phyloP scores from a whole-genome alignment of 345 rosid genomes.

The Aethionema arabicum region DNA sequence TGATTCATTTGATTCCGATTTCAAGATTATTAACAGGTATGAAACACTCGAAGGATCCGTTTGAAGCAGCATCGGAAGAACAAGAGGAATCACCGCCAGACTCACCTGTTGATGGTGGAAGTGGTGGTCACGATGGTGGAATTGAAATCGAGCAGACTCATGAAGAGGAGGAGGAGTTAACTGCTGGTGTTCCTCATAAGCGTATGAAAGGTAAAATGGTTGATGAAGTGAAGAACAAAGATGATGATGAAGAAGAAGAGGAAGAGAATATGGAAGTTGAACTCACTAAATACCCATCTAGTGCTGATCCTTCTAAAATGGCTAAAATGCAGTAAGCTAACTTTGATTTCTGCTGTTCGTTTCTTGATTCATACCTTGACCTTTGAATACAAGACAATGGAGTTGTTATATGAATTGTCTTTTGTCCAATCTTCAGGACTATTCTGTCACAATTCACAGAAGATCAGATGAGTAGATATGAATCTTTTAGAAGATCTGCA shows the following conservation, averaged over 20 bases:
- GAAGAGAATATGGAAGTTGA: constrained; percentile 94
- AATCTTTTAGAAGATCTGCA: constrained; percentile 93
- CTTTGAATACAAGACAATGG: not conserved
- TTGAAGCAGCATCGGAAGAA: constrained; percentile 86
- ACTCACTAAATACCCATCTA: constrained; percentile 65
- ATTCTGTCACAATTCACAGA: constrained; percentile 80
- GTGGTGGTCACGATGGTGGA: constrained; percentile 28
- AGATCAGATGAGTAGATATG: constrained; percentile 85
- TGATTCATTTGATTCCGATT: too few relatives aligned
- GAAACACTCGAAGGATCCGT: constrained; percentile 90
- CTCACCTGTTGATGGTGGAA: constrained; percentile 54
- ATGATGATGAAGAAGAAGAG: constrained; percentile 77
- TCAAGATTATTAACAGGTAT: constrained; percentile 25
- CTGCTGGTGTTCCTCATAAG: constrained; percentile 23
- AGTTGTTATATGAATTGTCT: not conserved
- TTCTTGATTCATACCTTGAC: not conserved
- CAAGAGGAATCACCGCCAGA: constrained; percentile 63
- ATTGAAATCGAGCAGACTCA: constrained; percentile 23
- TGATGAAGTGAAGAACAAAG: constrained; percentile 46
- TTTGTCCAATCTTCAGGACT: constrained; percentile 43
- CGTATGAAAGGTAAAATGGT: constrained; percentile 27
- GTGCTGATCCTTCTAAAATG: constrained; percentile 75
- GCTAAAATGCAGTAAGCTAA: constrained; percentile 86
- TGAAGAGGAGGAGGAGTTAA: constrained; percentile 42
- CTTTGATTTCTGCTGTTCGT: not conserved